Evolutionary conservation across 2,329 filamentous ascomycete species (phyloP), one percentile per base, ranked within the genome.

Genomic region (Dactylellina cionopaga): DNA sequence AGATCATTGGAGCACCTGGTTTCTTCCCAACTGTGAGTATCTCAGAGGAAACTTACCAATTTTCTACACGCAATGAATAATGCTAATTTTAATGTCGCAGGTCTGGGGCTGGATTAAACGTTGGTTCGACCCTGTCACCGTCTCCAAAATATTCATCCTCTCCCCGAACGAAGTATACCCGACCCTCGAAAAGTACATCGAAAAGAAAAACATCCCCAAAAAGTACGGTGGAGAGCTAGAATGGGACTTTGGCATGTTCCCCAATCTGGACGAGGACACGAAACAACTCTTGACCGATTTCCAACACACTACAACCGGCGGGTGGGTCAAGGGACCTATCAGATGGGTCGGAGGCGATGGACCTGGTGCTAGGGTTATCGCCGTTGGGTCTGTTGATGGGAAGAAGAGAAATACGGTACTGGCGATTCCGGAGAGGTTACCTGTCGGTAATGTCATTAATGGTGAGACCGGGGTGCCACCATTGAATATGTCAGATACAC

Each of bases 131-230:
- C 93, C 93, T 5, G 92, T 92, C 74, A 97, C 94, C 31, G 91
- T 92, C 2, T 95, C 92, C 77, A 98, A 98, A 83, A 97, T 98
- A 80, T 96, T 96, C 80, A 95, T 98, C 77, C 87, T 98, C 60
- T 85, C 85, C 49, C 83, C 87, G 6, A 79, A 86, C 62, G 92
- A 96, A 80, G 89, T 96, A 58, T 86, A 89, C 76, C 83, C 89
- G 13, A 94, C 92, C 1, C 86, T 98, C 24, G 86, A 89, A 75
- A 84, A 87, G 60, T 97, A 94, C 81, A 92, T 98, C 79, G 90
- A 96, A 58, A 84, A 87, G 0, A 84, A 86, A 58, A 91, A 94
- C 80, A 93, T 98, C 74, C 94, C 94, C 15, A 92, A 91, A 80
- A 88, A 90, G 79, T 98, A 96, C 79, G 94, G 94, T 71, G 94